These are phyloP conservation scores for Rhododendron mucronatum DNA, from an alignment of 148 eudicot species.

Conservation along the genomic window DNA sequence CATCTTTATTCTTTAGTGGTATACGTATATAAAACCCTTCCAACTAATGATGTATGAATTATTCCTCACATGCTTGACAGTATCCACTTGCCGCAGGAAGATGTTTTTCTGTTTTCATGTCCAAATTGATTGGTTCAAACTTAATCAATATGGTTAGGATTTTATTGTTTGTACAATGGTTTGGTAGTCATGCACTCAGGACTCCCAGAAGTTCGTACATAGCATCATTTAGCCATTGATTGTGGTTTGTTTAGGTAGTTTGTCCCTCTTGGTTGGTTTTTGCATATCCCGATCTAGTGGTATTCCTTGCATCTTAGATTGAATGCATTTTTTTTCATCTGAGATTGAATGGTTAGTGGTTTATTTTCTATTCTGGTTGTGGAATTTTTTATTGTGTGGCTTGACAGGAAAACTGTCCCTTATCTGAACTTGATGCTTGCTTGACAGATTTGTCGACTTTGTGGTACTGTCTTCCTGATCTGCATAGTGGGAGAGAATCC, in stretches of 20 bases:
- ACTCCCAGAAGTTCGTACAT: too few relatives aligned
- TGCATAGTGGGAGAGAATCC: background rate
- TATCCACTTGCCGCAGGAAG: too few relatives aligned
- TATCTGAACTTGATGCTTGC: background rate
- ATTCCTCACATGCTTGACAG: background rate
- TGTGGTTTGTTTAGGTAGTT: too few relatives aligned
- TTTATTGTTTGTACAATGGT: background rate
- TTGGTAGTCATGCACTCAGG: too few relatives aligned
- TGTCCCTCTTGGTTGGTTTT: background rate
- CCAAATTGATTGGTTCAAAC: background rate
- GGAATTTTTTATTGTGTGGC: background rate
- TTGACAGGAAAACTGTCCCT: background rate
- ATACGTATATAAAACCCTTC: too few relatives aligned
- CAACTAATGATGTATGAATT: too few relatives aligned
- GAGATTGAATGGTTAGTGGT: too few relatives aligned
- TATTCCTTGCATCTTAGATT: background rate
- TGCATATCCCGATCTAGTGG: background rate
- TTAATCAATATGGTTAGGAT: background rate
- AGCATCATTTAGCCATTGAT: too few relatives aligned
- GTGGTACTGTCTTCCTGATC: background rate
- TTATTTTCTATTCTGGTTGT: background rate
- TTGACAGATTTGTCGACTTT: background rate
- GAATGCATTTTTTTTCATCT: too few relatives aligned
- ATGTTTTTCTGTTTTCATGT: too few relatives aligned
- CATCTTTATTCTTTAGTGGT: background rate